Evolutionary conservation across 2,329 filamentous ascomycete genomes (phyloP).

Genomic region (Cladophialophora chaetospira): DNA sequence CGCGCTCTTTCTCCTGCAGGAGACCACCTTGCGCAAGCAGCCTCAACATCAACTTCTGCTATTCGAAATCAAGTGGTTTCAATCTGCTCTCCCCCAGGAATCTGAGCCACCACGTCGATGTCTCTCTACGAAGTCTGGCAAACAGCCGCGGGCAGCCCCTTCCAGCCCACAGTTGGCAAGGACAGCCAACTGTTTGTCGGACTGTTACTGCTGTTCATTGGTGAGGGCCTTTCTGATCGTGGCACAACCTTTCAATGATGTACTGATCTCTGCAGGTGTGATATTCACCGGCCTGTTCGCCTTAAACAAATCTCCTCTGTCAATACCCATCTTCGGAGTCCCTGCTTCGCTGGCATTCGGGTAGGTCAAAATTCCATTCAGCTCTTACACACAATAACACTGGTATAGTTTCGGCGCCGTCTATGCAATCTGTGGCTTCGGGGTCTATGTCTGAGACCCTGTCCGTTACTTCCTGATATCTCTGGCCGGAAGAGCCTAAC

Average conservation of each 20-base stretch:
- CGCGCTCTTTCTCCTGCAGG: not conserved
- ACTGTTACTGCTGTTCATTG: slow-evolving; percentile 71
- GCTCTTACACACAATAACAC: slow-evolving; percentile 1
- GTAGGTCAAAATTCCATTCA: slow-evolving; percentile 57
- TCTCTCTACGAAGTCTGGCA: slow-evolving; percentile 91
- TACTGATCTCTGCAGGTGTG: slow-evolving; percentile 60
- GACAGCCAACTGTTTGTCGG: slow-evolving; percentile 79
- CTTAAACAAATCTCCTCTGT: slow-evolving; percentile 70
- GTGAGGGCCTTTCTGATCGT: slow-evolving; percentile 45
- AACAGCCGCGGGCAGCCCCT: slow-evolving; percentile 84
- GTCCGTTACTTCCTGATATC: not conserved
- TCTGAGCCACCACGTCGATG: slow-evolving; percentile 39
- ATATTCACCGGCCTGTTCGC: slow-evolving; percentile 15
- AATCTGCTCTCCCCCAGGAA: not conserved
- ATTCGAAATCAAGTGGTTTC: not conserved
- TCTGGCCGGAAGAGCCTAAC: too few species aligned
- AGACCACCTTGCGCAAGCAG: slow-evolving; percentile 1
- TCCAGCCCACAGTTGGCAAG: slow-evolving; percentile 77
- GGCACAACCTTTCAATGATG: slow-evolving; percentile 50
- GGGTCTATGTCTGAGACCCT: slow-evolving; percentile 82
- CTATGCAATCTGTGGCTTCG: slow-evolving; percentile 98
- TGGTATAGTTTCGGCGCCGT: slow-evolving; percentile 78
- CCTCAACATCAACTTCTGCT: not conserved
- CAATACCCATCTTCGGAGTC: slow-evolving; percentile 74
- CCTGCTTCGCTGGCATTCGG: slow-evolving; percentile 87